phyloP scores from a whole-genome alignment of 2,329 filamentous ascomycete genomes.

The Neonectria sp. region DNA sequence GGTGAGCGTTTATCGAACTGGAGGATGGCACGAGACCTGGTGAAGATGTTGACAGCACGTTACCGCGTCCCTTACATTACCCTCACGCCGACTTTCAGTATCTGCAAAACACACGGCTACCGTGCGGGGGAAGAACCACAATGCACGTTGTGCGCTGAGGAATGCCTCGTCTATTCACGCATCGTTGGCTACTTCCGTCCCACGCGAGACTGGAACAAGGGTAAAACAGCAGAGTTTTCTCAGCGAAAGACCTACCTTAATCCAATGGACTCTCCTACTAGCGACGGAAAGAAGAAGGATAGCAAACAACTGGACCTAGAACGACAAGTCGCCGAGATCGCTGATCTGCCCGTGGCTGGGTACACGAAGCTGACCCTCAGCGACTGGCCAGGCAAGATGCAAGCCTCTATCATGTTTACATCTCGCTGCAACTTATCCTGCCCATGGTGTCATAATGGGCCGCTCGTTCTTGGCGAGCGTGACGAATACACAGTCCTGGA shows the following conservation, averaged over 20 bases:
- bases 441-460: slow-evolving; percentile 44
- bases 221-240: slow-evolving; percentile 40
- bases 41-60: slow-evolving; percentile 38
- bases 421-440: slow-evolving; percentile 43
- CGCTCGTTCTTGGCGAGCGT: slow-evolving; percentile 36
- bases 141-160: slow-evolving; percentile 27
- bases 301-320: slow-evolving; percentile 20
- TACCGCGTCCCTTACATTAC: slow-evolving; percentile 44
- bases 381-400: slow-evolving; percentile 43
- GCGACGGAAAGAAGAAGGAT: background rate
- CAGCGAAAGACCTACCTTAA: slow-evolving; percentile 39
- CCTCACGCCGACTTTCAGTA: slow-evolving; percentile 43
- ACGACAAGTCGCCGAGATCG: slow-evolving; percentile 25
- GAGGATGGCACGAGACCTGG: slow-evolving; percentile 38
- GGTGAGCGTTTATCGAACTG: slow-evolving; percentile 39
- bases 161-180: slow-evolving; percentile 41
- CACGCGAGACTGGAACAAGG: slow-evolving; percentile 42
- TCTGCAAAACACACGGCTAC: slow-evolving; percentile 41
- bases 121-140: slow-evolving; percentile 35
- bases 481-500: slow-evolving; percentile 33
- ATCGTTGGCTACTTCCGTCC: slow-evolving; percentile 44
- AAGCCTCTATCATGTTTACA: slow-evolving; percentile 44
- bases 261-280: background rate
- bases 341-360: slow-evolving; percentile 37
- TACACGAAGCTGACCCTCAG: slow-evolving; percentile 42